Conservation (phyloP, 2,329 filamentous ascomycete species). For the Alternaria rosae region DNA sequence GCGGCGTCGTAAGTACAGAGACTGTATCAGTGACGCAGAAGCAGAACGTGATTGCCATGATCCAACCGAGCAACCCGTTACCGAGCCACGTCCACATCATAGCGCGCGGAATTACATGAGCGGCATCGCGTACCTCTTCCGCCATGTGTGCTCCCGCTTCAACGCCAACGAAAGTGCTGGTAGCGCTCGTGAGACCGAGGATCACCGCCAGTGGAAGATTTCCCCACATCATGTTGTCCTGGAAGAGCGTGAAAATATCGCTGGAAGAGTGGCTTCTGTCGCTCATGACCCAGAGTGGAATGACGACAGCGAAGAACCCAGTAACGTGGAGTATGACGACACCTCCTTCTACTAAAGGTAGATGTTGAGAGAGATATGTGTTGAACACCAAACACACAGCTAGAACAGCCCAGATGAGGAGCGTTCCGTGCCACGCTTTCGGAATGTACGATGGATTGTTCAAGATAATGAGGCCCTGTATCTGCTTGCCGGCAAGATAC, state of each 20-base stretch:
- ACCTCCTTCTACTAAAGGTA: slow-evolving; percentile 34
- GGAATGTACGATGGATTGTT: slow-evolving; percentile 51
- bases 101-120: slow-evolving; percentile 39
- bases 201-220: slow-evolving; percentile 3
- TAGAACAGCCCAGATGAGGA: slow-evolving; percentile 55
- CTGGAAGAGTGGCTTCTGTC: slow-evolving; percentile 43
- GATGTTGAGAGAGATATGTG: slow-evolving; percentile 48
- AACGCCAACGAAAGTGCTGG: slow-evolving; percentile 49
- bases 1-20: slow-evolving; percentile 20
- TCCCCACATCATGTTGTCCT: slow-evolving; percentile 44
- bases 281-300: slow-evolving; percentile 37
- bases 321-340: slow-evolving; percentile 55
- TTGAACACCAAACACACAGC: slow-evolving; percentile 50
- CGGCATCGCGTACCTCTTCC: slow-evolving; percentile 41
- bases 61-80: slow-evolving; percentile 47
- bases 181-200: slow-evolving; percentile 49
- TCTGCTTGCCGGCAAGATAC: slow-evolving; percentile 53
- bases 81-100: slow-evolving; percentile 49
- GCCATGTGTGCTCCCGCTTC: slow-evolving; percentile 47
- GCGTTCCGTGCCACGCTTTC: slow-evolving; percentile 55
- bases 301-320: slow-evolving; percentile 59
- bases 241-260: slow-evolving; percentile 56
- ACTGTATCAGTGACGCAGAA: slow-evolving; percentile 19
- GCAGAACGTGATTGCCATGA: slow-evolving; percentile 36
- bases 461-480: slow-evolving; percentile 47